A percentile compares a stretch with the other conserved stretches of the same genome.
Conservation (phyloP, 2,329 filamentous ascomycete genomes). For the Curvularia spicifera region DNA sequence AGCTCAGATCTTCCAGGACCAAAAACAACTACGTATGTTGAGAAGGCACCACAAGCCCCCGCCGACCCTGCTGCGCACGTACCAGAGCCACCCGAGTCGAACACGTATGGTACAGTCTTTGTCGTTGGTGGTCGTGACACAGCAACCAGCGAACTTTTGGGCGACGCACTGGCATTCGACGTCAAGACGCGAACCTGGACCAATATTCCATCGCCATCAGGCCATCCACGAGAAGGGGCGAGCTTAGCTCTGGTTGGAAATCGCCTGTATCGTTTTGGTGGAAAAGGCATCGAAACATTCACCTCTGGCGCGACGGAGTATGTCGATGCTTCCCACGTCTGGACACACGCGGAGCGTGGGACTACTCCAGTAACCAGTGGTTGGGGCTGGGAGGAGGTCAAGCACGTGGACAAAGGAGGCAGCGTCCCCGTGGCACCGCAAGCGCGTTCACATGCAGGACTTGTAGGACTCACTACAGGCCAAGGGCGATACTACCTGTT, state of each 20-base stretch:
- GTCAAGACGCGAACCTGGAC: conserved; percentile 58
- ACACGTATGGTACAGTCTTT: conserved; percentile 59
- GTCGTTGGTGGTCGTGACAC: conserved; percentile 56
- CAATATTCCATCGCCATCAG: conserved; percentile 55
- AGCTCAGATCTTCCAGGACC: conserved; percentile 51
- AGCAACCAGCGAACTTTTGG: conserved; percentile 35
- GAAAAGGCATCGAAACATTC: conserved; percentile 36
- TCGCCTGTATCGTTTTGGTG: conserved; percentile 57
- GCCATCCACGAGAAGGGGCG: conserved; percentile 44
- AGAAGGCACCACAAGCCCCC: conserved; percentile 50
- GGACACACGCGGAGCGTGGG: conserved; percentile 45
- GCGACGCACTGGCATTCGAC: conserved; percentile 61
- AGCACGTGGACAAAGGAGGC: conserved; percentile 22
- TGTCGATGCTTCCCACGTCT: conserved; percentile 46
- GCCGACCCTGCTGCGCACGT: conserved; percentile 51
- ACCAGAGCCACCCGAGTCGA: conserved; percentile 49
- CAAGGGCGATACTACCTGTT: conserved; percentile 61
- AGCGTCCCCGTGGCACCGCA: conserved; percentile 42
- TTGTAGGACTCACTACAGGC: conserved; percentile 58
- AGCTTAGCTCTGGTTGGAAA: conserved; percentile 55
- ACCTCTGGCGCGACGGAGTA: conserved; percentile 32
- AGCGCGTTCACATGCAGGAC: conserved; percentile 52
- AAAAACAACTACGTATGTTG: conserved; percentile 36
- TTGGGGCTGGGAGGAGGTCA: conserved; percentile 44
- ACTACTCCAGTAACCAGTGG: conserved; percentile 44